A percentile compares a stretch with the other conserved stretches of the same genome.
These are phyloP conservation scores for Trypanosoma grayi DNA, from an alignment of 208 protist genomes.

Conservation along the genomic window DNA sequence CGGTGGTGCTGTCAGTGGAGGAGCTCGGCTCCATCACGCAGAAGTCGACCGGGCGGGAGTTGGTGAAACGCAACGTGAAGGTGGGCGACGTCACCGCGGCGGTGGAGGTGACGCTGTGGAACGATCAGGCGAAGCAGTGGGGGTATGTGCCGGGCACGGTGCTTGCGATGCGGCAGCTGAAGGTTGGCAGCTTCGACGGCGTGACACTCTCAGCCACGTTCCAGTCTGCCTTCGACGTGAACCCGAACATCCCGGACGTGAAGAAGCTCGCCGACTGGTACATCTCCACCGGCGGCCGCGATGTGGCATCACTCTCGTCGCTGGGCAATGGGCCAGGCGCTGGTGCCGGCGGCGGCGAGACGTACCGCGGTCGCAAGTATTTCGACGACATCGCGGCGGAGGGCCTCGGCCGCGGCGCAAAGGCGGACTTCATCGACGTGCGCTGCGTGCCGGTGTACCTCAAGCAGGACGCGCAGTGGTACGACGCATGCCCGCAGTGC, in stretches of 20 bases:
- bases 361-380: conserved; percentile 79
- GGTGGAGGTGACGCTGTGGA: conserved; percentile 89
- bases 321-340: conserved; percentile 34
- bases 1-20: conserved; percentile 74
- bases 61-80: conserved; percentile 81
- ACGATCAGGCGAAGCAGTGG: conserved; percentile 82
- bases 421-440: conserved; percentile 86
- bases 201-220: conserved; percentile 81
- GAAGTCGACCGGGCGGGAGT: conserved; percentile 77
- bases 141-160: conserved; percentile 57
- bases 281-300: conserved; percentile 72
- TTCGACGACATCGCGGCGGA: conserved; percentile 79
- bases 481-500: conserved; percentile 89
- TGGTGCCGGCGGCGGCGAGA: conserved; percentile 38
- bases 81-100: conserved; percentile 75
- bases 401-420: conserved; percentile 68
- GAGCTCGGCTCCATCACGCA: conserved; percentile 72
- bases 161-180: conserved; percentile 79
- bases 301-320: conserved; percentile 73
- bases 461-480: conserved; percentile 90
- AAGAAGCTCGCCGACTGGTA: conserved; percentile 88
- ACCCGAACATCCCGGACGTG: conserved; percentile 76
- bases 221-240: conserved; percentile 82
- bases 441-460: conserved; percentile 90
- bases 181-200: conserved; percentile 84